Conservation (phyloP, 2,329 filamentous ascomycete genomes). For the Botrytis paeoniae region DNA sequence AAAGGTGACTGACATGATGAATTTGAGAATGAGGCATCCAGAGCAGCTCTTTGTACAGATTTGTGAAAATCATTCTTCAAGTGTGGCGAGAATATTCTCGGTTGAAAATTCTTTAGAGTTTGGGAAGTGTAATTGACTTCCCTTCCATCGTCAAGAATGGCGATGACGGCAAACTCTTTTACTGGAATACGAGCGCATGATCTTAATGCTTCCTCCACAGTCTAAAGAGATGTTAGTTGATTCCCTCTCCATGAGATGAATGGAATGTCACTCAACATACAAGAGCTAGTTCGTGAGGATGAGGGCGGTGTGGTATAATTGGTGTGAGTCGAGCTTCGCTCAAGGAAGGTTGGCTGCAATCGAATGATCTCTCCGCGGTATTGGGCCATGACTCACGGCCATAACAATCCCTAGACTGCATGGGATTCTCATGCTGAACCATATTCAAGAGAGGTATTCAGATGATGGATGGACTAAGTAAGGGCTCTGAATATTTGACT, state of each 20-base stretch:
- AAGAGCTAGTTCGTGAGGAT: conserved; percentile 12
- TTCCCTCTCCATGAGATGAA: no score
- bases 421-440: conserved; percentile 28
- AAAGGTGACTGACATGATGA: conserved; percentile 12
- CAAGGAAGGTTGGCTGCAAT: conserved; percentile 22
- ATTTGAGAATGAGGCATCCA: conserved; percentile 21
- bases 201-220: conserved; percentile 30
- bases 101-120: conserved; percentile 25
- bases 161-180: conserved; percentile 33
- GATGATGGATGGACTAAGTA: conserved; percentile 5
- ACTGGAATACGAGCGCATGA: conserved; percentile 29
- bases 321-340: conserved; percentile 23
- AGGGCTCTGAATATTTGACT: conserved; percentile 16
- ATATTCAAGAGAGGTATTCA: conserved; percentile 28
- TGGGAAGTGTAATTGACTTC: conserved; percentile 29
- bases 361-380: conserved; percentile 27
- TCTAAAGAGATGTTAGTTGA: conserved; percentile 21
- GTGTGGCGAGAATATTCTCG: conserved; percentile 26
- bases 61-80: conserved; percentile 25
- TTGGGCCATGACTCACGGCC: conserved; percentile 26
- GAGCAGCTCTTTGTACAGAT: conserved; percentile 18
- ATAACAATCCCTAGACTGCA: conserved; percentile 25
- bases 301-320: conserved; percentile 18
- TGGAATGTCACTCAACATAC: conserved; percentile 3
- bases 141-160: conserved; percentile 30